phyloP scores from a whole-genome alignment of 139 green algal genomes.

The Pedinophyceae sp. region DNA sequence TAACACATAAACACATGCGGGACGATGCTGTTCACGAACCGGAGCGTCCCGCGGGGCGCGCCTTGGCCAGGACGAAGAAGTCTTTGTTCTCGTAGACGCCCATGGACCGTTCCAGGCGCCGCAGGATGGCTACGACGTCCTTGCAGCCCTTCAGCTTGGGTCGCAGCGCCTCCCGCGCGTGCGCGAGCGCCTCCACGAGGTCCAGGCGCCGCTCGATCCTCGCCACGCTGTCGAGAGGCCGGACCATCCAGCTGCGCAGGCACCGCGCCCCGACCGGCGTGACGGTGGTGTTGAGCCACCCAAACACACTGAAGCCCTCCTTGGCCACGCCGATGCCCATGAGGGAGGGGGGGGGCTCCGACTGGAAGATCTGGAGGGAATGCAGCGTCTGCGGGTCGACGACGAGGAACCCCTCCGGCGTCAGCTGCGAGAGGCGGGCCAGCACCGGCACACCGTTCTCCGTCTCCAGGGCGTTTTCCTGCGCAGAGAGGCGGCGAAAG shows the following conservation, averaged over 20 bases:
- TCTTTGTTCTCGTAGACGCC: too few species aligned
- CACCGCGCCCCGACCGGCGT: slow-evolving; percentile 32
- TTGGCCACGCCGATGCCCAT: slow-evolving; percentile 80
- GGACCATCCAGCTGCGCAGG: slow-evolving; percentile 58
- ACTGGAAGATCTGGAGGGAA: slow-evolving; percentile 36
- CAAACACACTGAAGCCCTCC: slow-evolving; percentile 75
- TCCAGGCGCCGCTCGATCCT: slow-evolving; percentile 42
- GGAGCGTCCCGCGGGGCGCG: too few species aligned
- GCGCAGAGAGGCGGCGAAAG: too few species aligned
- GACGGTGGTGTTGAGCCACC: slow-evolving; percentile 48
- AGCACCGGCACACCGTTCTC: too few species aligned
- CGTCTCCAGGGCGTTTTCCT: too few species aligned
- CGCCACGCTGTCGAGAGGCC: slow-evolving; percentile 54
- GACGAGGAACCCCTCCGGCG: slow-evolving; percentile 26
- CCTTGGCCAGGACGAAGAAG: too few species aligned
- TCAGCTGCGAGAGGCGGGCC: too few species aligned
- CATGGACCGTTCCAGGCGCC: too few species aligned
- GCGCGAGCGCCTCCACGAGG: slow-evolving; percentile 34
- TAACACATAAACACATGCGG: too few species aligned
- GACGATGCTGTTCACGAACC: too few species aligned
- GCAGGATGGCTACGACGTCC: too few species aligned
- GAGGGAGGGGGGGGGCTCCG: slow-evolving; percentile 56
- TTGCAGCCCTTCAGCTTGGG: too few species aligned
- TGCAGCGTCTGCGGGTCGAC: slow-evolving; percentile 34
- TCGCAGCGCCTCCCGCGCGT: slow-evolving; percentile 15